Evolutionary conservation across 164 flowering plant species (phyloP), one percentile per base, ranked within the genome.

Genomic region (Tetrastigma voinierianum): DNA sequence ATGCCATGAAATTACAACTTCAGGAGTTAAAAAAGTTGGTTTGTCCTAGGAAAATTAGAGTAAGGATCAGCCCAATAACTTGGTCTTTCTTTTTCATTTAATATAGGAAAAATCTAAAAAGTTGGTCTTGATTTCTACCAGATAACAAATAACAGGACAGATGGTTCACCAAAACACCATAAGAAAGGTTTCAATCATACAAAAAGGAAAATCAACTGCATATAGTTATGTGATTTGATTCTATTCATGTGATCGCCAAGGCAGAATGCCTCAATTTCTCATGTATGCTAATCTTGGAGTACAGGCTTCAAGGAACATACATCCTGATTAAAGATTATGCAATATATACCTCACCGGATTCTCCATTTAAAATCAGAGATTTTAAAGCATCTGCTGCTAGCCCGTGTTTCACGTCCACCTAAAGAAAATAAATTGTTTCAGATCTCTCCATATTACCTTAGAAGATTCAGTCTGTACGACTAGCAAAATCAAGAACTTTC

Each of bases 331-430:
- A n/a, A n/a, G n/a, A n/a, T n/a, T n/a, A 9, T 18, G 46, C 25
- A 46, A 63, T 16, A 51, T 75, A 91, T n/a, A n/a, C n/a, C 97
- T 90, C 87, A 83, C 86, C 62, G 67, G 81, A 76, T 82, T 90
- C 93, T 20, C 96, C 98, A 59, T 82, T 81, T 57, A 46, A 40
- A 77, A 91, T 77, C 68, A 93, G 59, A 16, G 90, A 78, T 44
- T 82, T 84, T 53, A 91, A 62, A 55, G 86, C 64, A 69, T 87
- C 91, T 14, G 71, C 86, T 51, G 98, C 98, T 47, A 91, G 78
- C 57, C 86, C 98, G 66, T 84, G 90, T 74, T 74, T 84, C 40
- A 86, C 82, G 59, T 75, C 80, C 70, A 93, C 93, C 97, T 92
- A 70, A 63, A 24, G 43, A 46, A 62, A 72, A 46, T 44, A 21